Conservation (phyloP, 2,329 filamentous ascomycete species). For the Epichloe uncinata region DNA sequence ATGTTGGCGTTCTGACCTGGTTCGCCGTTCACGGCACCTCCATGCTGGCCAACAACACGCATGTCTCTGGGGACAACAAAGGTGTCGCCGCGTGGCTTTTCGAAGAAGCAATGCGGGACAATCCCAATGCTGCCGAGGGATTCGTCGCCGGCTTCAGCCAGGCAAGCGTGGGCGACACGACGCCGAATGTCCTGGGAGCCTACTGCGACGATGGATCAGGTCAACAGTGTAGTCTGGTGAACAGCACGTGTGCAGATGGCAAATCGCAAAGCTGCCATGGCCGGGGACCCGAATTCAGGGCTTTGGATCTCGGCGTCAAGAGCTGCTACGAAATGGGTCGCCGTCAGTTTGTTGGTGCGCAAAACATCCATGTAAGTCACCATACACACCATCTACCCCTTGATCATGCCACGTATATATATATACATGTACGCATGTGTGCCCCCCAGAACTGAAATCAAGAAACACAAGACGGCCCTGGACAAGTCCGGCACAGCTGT, state of each 20-base stretch:
- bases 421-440: neutral
- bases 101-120: slow-evolving; percentile 51
- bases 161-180: slow-evolving; percentile 81
- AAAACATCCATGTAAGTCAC: slow-evolving; percentile 24
- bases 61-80: slow-evolving; percentile 92
- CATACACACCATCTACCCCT: neutral
- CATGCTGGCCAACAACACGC: slow-evolving; percentile 79
- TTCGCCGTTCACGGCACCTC: slow-evolving; percentile 89
- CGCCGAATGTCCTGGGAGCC: slow-evolving; percentile 75
- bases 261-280: slow-evolving; percentile 60
- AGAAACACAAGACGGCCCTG: slow-evolving; percentile 22
- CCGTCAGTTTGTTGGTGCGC: slow-evolving; percentile 53
- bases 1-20: slow-evolving; percentile 75
- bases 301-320: slow-evolving; percentile 56
- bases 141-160: slow-evolving; percentile 92
- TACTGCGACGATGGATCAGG: slow-evolving; percentile 80
- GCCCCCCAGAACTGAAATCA: neutral
- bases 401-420: too few species aligned
- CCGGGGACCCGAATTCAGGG: slow-evolving; percentile 54
- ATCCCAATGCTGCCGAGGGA: slow-evolving; percentile 41
- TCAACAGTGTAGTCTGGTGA: slow-evolving; percentile 57
- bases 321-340: slow-evolving; percentile 66
- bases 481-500: slow-evolving; percentile 34
- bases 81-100: slow-evolving; percentile 80
- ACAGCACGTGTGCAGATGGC: slow-evolving; percentile 69